Conservation (phyloP, 805 yeast genomes). For the Lipomyces oligophaga region DNA sequence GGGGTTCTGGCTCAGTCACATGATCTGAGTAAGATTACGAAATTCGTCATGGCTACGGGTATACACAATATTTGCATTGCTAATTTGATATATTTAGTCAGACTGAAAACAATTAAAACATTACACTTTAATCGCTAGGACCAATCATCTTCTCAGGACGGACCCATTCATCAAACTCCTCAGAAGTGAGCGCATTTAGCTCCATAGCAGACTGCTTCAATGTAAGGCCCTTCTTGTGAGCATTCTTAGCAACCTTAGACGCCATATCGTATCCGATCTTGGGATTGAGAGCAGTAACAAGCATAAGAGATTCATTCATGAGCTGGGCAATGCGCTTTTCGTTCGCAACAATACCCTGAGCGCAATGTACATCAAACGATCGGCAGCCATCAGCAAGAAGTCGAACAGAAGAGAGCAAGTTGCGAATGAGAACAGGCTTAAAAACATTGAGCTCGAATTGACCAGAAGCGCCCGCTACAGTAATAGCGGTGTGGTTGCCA, state of each 20-base stretch:
- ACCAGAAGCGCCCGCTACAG: conserved; percentile 97
- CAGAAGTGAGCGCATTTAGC: conserved; percentile 74
- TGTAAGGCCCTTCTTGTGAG: conserved; percentile 96
- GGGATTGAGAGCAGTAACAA: conserved; percentile 97
- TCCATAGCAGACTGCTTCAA: conserved; percentile 92
- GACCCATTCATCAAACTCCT: conserved; percentile 95
- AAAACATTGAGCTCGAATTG: conserved; percentile 96
- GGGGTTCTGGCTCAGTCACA: no score
- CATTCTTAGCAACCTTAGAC: conserved; percentile 96
- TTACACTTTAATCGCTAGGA: conserved; percentile 47
- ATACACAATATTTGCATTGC: no score
- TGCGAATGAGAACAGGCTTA: conserved; percentile 93
- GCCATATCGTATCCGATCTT: conserved; percentile 98
- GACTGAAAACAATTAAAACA: no score
- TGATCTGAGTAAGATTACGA: no score
- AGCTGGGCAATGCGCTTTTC: conserved; percentile 78
- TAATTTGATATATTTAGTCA: no score
- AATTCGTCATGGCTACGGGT: no score
- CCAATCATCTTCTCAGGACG: conserved; percentile 98
- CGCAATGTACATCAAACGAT: conserved; percentile 93
- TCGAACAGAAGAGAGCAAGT: conserved; percentile 82
- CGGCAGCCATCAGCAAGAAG: conserved; percentile 82
- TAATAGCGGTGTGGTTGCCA: conserved; percentile 92
- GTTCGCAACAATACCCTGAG: conserved; percentile 90
- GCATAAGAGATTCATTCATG: conserved; percentile 92